Percentiles rank a stretch among this genome's conserved stretches.
Evolutionary conservation across 495 filamentous ascomycete species (phyloP).

Genomic region (Penicillium diatomitis): DNA sequence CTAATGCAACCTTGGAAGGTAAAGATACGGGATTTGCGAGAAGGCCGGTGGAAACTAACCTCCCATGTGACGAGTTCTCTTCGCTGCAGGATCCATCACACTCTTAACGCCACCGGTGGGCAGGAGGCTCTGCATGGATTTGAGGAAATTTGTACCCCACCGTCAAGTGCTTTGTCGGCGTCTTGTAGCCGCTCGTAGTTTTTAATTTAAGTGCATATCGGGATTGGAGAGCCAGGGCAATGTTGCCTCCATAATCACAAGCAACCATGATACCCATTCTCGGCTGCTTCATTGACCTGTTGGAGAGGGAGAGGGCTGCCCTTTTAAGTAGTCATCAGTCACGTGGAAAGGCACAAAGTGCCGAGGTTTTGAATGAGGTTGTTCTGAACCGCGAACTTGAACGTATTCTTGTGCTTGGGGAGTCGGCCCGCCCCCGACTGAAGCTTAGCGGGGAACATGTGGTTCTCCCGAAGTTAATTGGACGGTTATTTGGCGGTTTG

Average conservation of each 20-base stretch:
- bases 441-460: not conserved
- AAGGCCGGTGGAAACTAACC: not conserved
- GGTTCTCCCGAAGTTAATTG: not conserved
- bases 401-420: not conserved
- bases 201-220: too few relatives aligned
- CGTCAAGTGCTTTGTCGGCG: too few relatives aligned
- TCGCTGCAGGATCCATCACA: not conserved
- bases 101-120: not conserved
- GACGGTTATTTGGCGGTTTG: not conserved
- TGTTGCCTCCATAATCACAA: not conserved
- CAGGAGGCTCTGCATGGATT: too few relatives aligned
- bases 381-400: conserved; percentile 2
- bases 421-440: not conserved
- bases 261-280: not conserved
- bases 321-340: not conserved
- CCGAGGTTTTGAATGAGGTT: conserved; percentile 4
- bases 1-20: not conserved
- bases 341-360: not conserved
- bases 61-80: not conserved
- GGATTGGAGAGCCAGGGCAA: not conserved
- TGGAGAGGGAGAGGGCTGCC: not conserved
- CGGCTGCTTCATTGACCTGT: not conserved
- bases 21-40: not conserved
- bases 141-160: too few relatives aligned
- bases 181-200: too few relatives aligned